phyloP scores from a whole-genome alignment of 2,329 filamentous ascomycete species.

The Verticillium nubilum region DNA sequence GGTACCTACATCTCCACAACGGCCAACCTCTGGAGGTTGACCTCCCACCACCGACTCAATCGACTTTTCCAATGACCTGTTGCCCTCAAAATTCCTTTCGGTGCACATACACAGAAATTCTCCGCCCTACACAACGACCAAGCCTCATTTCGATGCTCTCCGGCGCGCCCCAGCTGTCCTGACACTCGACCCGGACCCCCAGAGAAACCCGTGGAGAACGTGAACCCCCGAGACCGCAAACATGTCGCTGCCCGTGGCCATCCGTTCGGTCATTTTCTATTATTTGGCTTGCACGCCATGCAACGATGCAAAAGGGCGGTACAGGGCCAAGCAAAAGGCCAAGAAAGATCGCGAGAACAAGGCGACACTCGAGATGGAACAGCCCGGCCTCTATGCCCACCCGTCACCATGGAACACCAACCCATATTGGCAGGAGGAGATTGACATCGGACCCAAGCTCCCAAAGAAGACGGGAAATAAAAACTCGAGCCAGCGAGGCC shows the following conservation, averaged over 20 bases:
- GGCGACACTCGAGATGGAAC: constrained; percentile 57
- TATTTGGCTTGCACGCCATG: constrained; percentile 75
- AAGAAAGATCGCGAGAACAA: constrained; percentile 63
- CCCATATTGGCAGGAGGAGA: constrained; percentile 83
- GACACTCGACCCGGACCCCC: not conserved
- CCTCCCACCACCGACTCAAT: not conserved
- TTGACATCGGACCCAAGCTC: constrained; percentile 70
- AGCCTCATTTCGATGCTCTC: not conserved
- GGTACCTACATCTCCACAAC: not conserved
- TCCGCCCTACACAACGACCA: not conserved
- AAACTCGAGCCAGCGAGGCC: constrained; percentile 53
- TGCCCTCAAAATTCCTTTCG: not conserved
- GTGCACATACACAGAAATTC: not conserved
- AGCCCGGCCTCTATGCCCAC: constrained; percentile 72
- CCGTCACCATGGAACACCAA: constrained; percentile 82
- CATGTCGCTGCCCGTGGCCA: constrained; percentile 49
- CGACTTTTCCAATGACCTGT: not conserved
- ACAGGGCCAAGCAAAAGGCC: constrained; percentile 66
- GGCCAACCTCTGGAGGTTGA: not conserved
- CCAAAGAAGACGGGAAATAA: constrained; percentile 57
- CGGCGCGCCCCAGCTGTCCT: not conserved
- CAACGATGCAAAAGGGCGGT: constrained; percentile 61
- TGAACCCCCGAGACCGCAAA: constrained; percentile 7
- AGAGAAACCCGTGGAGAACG: constrained; percentile 4
- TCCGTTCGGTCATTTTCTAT: constrained; percentile 76